Evolutionary conservation across 1,139 yeast genomes (phyloP).

Genomic region (Pichia sp.): DNA sequence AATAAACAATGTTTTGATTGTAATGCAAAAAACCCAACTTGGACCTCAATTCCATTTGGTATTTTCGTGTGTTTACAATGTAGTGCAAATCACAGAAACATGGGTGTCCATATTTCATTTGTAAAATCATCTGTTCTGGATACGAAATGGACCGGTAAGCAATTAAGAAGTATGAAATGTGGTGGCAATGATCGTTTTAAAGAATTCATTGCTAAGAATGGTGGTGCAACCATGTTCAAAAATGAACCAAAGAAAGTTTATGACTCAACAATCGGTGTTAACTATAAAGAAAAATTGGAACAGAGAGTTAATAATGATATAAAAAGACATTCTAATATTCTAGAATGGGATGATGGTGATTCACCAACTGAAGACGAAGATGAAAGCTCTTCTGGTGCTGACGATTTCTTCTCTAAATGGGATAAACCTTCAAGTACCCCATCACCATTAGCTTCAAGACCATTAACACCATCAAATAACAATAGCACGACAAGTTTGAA

Average conservation of each 20-base stretch:
- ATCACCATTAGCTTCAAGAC: conserved; percentile 42
- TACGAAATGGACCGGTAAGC: conserved; percentile 79
- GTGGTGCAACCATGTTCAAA: conserved; percentile 64
- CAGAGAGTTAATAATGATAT: conserved; percentile 63
- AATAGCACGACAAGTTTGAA: conserved; percentile 23
- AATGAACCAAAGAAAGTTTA: conserved; percentile 73
- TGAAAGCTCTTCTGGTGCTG: conserved; percentile 41
- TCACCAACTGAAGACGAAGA: conserved; percentile 35
- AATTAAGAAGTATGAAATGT: conserved; percentile 80
- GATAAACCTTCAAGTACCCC: conserved; percentile 70
- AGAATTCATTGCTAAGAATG: conserved; percentile 75
- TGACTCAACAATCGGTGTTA: conserved; percentile 67
- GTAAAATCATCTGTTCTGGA: conserved; percentile 91
- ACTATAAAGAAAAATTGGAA: conserved; percentile 73
- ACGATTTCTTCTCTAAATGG: conserved; percentile 90
- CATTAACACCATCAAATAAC: conserved; percentile 37
- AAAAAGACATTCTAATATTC: conserved; percentile 57
- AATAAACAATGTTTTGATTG: conserved; percentile 91
- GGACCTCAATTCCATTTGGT: conserved; percentile 98
- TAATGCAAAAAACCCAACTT: conserved; percentile 88
- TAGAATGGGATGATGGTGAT: conserved; percentile 42
- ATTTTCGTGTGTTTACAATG: conserved; percentile 90
- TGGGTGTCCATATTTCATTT: conserved; percentile 94
- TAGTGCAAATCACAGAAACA: conserved; percentile 92
- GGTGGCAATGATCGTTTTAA: conserved; percentile 89